Base-by-base conservation (phyloP, 2,329 filamentous ascomycete species). In the Colletotrichum orbiculare region DNA sequence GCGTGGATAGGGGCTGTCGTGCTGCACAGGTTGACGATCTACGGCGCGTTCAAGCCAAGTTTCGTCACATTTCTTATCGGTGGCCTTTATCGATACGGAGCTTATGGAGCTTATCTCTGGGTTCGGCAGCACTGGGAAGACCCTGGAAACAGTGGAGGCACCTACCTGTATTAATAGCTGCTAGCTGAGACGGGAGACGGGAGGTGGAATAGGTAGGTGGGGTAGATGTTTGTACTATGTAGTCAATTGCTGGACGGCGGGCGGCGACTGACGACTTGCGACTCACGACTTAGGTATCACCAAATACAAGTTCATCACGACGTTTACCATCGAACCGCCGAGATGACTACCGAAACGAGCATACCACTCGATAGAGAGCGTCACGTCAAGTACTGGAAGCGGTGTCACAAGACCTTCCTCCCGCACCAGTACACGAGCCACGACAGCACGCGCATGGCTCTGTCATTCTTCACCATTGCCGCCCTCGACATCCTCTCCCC, bases 341-440 rank as follows among this genome's bases (percentile, higher is more conserved):
- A 46, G 35, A 75, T 72, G 70, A 58, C 67, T 3, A 60, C 69
- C 25, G 60, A 68, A 11, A 54, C 67, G 13, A 70, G 69, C 8
- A 72, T 77, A 3, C 70, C 74, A 33, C 78, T 91, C 67, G 81
- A 91, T 73, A 87, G 83, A 63, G 82, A 86, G 52, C 86, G 84
- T 62, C 96, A 99, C 76, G 83, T 96, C 75, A 93, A 91, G 74
- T 99, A 97, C 85, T 99, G 94, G 90, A 87, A 94, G 69, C 90
- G 94, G 74, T 97, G 95, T 76, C 86, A 96, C 69, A 91, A 91
- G 75, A 91, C 90, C 33, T 86, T 91, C 67, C 88, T 99, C 7
- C 96, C 96, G 0, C 85, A 89, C 49, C 85, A 88, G 68, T 99
- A 98, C 81, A 96, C 92, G 13, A 85, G 89, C 75, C 96, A 91